Conservation (phyloP, 2,329 filamentous ascomycete genomes). For the Clonostachys byssicola region DNA sequence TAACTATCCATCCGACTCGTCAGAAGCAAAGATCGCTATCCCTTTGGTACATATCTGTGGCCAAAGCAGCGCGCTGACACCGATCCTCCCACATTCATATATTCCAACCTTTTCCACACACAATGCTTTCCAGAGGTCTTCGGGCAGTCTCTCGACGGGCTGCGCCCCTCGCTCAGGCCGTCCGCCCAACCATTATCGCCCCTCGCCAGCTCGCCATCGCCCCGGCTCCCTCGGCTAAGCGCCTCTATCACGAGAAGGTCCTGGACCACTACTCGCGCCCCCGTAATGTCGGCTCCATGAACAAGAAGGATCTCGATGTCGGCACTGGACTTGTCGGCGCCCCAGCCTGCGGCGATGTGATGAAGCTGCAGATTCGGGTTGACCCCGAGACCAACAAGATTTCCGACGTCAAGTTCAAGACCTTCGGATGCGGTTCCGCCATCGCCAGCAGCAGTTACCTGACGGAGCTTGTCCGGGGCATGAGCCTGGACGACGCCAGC, state of each 20-base stretch:
- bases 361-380: conserved; percentile 79
- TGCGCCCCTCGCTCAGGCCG: conserved; percentile 21
- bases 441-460: conserved; percentile 94
- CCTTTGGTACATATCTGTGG: no score
- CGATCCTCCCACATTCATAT: not conserved
- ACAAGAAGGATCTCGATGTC: conserved; percentile 76
- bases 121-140: conserved; percentile 34
- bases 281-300: conserved; percentile 52
- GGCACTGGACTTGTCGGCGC: conserved; percentile 89
- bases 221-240: conserved; percentile 26
- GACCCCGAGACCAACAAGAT: conserved; percentile 86
- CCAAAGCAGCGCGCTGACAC: no score
- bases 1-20: not conserved
- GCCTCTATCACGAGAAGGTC: conserved; percentile 46
- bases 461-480: conserved; percentile 90
- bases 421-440: conserved; percentile 89
- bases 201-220: conserved; percentile 3
- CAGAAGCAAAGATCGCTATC: no score
- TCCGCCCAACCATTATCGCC: conserved; percentile 16
- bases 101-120: not conserved
- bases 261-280: conserved; percentile 47
- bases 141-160: conserved; percentile 28
- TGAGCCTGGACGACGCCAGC: conserved; percentile 88
- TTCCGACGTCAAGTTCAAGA: conserved; percentile 96
- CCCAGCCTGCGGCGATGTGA: conserved; percentile 85